phyloP scores from a whole-genome alignment of 2,329 filamentous ascomycete species.

The Chalaropsis thielavioides region DNA sequence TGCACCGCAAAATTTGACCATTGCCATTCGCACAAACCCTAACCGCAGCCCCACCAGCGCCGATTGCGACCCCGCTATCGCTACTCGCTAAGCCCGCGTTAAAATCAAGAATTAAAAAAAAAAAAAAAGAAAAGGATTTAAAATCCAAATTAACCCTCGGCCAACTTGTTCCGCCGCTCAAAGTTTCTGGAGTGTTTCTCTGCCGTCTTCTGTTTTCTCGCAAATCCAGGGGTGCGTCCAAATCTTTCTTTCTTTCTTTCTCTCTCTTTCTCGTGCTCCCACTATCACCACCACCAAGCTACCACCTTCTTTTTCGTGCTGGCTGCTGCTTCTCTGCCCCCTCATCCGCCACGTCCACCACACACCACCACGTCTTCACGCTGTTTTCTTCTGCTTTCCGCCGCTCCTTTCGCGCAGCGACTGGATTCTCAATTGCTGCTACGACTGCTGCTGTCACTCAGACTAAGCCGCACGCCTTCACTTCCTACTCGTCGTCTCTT shows the following conservation, averaged over 20 bases:
- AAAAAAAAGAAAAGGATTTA: not conserved
- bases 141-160: not conserved
- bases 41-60: not conserved
- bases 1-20: too few species aligned
- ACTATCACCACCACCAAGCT: not conserved
- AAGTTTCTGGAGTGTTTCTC: not conserved
- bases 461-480: constrained; percentile 2
- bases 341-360: too few species aligned
- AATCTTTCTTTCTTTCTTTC: not conserved
- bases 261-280: not conserved
- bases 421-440: constrained; percentile 58
- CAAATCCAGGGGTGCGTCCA: not conserved
- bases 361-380: constrained; percentile 46
- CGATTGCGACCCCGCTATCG: not conserved
- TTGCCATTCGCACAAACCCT: not conserved
- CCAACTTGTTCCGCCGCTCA: not conserved
- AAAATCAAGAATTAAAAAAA: not conserved
- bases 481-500: constrained; percentile 1
- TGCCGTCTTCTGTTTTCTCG: constrained; percentile 1
- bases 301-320: not conserved
- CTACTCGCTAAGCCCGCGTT: not conserved
- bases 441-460: constrained; percentile 37
- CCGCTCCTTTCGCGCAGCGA: constrained; percentile 60
- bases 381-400: constrained; percentile 78
- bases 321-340: not conserved